phyloP scores from a whole-genome alignment of 257 asterid species.

The Coffea canephora region DNA sequence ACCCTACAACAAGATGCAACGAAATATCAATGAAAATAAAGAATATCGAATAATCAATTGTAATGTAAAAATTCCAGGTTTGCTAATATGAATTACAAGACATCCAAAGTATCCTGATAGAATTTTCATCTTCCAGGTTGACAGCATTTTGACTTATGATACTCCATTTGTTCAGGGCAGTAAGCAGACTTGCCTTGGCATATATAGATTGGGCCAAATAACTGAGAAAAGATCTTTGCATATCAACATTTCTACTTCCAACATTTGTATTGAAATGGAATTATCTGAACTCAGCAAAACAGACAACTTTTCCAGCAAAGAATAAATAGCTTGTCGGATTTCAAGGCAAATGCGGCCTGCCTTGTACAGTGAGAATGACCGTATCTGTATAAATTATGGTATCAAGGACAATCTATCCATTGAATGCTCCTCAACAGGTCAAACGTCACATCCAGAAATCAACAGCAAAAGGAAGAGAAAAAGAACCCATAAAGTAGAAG shows the following conservation, averaged over 20 bases:
- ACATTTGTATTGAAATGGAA: not conserved
- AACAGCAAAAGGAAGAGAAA: conserved; percentile 33
- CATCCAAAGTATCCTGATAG: not conserved
- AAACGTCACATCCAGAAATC: conserved; percentile 47
- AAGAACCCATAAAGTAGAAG: conserved; percentile 38
- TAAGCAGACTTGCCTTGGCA: not conserved
- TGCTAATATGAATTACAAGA: not conserved
- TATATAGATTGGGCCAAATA: not conserved
- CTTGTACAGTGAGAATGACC: conserved; percentile 39
- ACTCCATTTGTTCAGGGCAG: not conserved
- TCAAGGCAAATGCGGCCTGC: conserved; percentile 21
- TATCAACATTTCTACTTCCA: not conserved
- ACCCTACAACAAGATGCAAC: not conserved
- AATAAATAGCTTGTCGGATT: not conserved
- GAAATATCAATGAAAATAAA: not conserved
- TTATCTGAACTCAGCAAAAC: not conserved
- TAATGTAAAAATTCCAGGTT: not conserved
- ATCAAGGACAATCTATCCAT: conserved; percentile 32
- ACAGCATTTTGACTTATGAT: not conserved
- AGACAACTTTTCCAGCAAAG: not conserved
- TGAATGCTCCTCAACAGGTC: conserved; percentile 40
- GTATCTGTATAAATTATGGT: conserved; percentile 28
- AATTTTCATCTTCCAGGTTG: not conserved
- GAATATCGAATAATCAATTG: not conserved
- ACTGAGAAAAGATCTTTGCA: not conserved